phyloP scores from a whole-genome alignment of 805 yeast species.

The Saccharomycopsis fodiens region DNA sequence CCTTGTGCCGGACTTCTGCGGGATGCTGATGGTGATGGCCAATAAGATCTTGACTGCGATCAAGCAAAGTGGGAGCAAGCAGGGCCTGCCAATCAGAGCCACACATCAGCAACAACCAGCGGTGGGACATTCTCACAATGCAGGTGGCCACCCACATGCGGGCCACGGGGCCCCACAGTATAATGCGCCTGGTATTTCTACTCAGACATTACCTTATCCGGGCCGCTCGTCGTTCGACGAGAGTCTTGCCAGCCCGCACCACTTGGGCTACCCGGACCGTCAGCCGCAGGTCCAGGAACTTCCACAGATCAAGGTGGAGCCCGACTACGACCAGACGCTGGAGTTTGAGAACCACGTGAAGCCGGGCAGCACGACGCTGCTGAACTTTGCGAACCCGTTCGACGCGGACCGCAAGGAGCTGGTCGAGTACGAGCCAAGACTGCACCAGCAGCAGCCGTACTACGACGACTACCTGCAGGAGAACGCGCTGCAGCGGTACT shows the following conservation, averaged over 20 bases:
- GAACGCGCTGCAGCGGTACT: constrained; percentile 11
- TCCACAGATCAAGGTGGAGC: constrained; percentile 12
- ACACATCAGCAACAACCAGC: background rate
- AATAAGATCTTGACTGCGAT: constrained; percentile 81
- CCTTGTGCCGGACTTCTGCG: constrained; percentile 96
- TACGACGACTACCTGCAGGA: constrained; percentile 14
- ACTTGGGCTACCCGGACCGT: constrained; percentile 9
- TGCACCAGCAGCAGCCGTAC: constrained; percentile 3
- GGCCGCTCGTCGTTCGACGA: constrained; percentile 3
- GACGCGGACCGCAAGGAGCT: constrained; percentile 1
- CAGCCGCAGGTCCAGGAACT: background rate
- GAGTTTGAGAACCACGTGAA: constrained; percentile 6
- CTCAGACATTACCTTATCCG: background rate
- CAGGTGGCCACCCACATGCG: background rate
- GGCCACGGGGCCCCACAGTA: background rate
- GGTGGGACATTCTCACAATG: too few species aligned
- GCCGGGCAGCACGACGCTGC: constrained; percentile 4
- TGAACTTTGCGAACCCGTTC: constrained; percentile 14
- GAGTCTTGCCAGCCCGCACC: constrained; percentile 2
- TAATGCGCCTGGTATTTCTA: too few species aligned
- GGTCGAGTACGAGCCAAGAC: background rate
- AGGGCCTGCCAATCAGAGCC: constrained; percentile 20
- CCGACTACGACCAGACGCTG: constrained; percentile 8
- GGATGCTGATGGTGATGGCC: constrained; percentile 97
- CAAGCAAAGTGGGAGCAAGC: constrained; percentile 51